A percentile compares a stretch with the other conserved stretches of the same genome.
Conservation (phyloP, 176 grass and related monocot genomes). For the Ananas comosus region DNA sequence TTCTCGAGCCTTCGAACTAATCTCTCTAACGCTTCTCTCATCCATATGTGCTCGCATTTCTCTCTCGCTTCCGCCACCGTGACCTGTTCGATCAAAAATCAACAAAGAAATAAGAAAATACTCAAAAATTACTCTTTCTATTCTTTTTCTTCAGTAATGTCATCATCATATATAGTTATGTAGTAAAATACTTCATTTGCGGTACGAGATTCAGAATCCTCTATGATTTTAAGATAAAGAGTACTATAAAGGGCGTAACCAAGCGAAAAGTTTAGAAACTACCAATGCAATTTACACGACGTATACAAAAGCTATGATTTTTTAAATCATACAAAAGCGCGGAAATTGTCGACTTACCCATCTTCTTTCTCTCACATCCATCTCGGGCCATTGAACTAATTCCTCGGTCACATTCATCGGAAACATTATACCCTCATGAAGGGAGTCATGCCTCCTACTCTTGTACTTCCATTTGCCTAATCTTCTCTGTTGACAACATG, state of each 20-base stretch:
- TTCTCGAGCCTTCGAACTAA: conserved; percentile 22
- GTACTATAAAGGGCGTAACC: too few species aligned
- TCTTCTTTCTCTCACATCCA: conserved; percentile 33
- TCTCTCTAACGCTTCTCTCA: conserved; percentile 42
- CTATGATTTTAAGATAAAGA: background rate
- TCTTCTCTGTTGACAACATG: conserved; percentile 17
- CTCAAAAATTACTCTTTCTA: background rate
- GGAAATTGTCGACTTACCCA: conserved; percentile 22
- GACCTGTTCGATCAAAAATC: conserved; percentile 16
- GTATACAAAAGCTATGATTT: background rate
- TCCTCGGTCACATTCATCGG: conserved; percentile 41
- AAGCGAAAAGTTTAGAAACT: too few species aligned
- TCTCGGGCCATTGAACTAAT: conserved; percentile 38
- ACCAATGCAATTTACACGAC: too few species aligned
- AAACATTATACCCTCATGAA: conserved; percentile 36
- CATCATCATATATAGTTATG: too few species aligned
- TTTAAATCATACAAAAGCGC: background rate
- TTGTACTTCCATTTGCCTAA: conserved; percentile 45
- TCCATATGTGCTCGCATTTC: conserved; percentile 36
- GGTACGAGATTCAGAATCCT: background rate
- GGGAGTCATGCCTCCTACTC: conserved; percentile 32
- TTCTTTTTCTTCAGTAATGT: too few species aligned
- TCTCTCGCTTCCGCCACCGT: conserved; percentile 30
- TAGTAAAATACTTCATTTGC: too few species aligned
- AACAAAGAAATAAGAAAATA: background rate